Evolutionary conservation across 192 early-diverging fungal genomes (phyloP).

Genomic region (Backusella westeae): DNA sequence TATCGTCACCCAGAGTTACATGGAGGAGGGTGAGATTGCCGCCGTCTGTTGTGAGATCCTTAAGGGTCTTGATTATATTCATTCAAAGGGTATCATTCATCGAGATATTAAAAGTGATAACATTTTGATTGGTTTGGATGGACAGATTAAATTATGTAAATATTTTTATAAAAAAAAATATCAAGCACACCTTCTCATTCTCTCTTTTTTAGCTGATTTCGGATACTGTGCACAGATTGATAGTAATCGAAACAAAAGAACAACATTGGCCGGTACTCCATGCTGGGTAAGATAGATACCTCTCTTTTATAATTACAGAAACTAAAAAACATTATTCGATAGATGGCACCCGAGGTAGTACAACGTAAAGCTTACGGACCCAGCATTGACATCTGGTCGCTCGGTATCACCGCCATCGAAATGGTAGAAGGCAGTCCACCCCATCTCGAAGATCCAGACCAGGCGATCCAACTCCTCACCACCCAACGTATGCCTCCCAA

Average conservation of each 20-base stretch:
- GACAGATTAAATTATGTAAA: constrained; percentile 70
- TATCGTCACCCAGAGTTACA: constrained; percentile 71
- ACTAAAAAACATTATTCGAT: neutral
- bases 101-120: constrained; percentile 90
- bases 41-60: constrained; percentile 78
- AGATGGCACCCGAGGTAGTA: constrained; percentile 95
- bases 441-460: constrained; percentile 86
- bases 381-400: constrained; percentile 95
- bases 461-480: constrained; percentile 78
- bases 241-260: constrained; percentile 60
- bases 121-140: constrained; percentile 63
- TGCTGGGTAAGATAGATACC: constrained; percentile 63
- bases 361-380: constrained; percentile 84
- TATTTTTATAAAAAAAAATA: neutral
- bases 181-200: neutral
- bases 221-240: constrained; percentile 83
- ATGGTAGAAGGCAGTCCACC: constrained; percentile 96
- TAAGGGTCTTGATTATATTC: constrained; percentile 71
- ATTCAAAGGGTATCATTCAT: constrained; percentile 74
- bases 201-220: constrained; percentile 66
- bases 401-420: constrained; percentile 97
- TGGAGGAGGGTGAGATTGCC: constrained; percentile 81
- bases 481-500: constrained; percentile 81
- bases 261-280: constrained; percentile 83
- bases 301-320: too few relatives aligned